Base-by-base conservation (phyloP, 139 green algal genomes). In the Deuterostichococcus epilithicus region DNA sequence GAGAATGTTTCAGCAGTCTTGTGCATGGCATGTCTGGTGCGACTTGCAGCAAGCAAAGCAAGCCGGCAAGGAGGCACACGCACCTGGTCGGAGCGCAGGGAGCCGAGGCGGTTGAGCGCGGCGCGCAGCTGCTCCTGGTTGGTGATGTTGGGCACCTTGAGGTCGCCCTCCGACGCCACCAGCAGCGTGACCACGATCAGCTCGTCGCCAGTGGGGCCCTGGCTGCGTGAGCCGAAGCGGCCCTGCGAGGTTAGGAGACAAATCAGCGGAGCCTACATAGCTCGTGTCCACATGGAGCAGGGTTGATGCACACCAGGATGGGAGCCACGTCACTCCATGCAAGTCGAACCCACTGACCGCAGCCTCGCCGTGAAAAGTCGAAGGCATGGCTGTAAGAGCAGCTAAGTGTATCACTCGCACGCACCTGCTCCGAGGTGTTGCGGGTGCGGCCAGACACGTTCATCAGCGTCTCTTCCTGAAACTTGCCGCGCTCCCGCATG, bases 161-260 rank as follows among this genome's bases (percentile, higher is more conserved):
- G 36, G 36, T 72, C 69, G 2, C 92, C 89, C 20, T 94, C 89
- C 0, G 82, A 73, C 0, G 92, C 92, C 77, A 97, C 89, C 35
- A 98, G 39, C 34, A 98, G 76, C 8, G 95, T 98, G 1, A 96
- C 82, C 70, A 95, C 93, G 45, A 97, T 92, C 58, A 95, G 84
- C 83, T 97, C 93, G 42, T 89, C 52, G 10, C 52, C 52, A 13
- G 52, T 63, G 13, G 52, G 52, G 18, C 52, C 52, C 52, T 20
- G 52, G 8, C 42, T 13, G 8, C 42, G 42, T 52, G 42, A 52
- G n/a, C n/a, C n/a, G 42, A 52, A 52, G 42, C 42, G 42, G 42
- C 42, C 42, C 42, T 52, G 42, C 42, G n/a, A n/a, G n/a, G n/a
- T n/a, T n/a, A n/a, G n/a, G n/a, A n/a, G n/a, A n/a, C n/a, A n/a